Base-by-base conservation (phyloP, 441 rosid species). In the Pelargonium hybrid region DNA sequence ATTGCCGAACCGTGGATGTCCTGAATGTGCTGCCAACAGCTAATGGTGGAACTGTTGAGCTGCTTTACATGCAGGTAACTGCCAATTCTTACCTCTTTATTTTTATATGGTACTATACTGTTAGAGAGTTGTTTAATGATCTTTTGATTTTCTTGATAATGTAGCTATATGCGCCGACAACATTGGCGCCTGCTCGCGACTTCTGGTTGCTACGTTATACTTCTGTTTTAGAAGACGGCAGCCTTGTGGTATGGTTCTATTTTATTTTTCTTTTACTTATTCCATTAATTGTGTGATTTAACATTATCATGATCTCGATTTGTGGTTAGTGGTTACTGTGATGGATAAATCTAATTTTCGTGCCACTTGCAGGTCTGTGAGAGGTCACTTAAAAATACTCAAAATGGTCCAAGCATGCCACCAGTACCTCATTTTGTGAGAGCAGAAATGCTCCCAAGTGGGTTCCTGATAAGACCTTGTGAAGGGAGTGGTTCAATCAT, bases 401-500 rank as follows among this genome's bases (percentile, higher is more conserved):
- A 97, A 68, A 87, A 97, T 67, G 97, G 96, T 43, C 98, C 95
- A 59, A 87, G 79, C 74, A 74, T 91, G 59, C 86, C 88, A 14
- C 82, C 94, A 47, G 88, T 93, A 71, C 75, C 90, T 73, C 98
- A 92, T 81, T 92, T 92, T 77, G 95, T 94, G 72, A 90, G 99
- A 77, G 99, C 90, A 25, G 99, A 92, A 82, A 83, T 88, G 90
- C 94, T 89, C 70, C 94, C 99, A 11, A 87, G 98, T 78, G 99
- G 99, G 8, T 92, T 89, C 79, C 74, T 94, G 79, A 92, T 94
- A 70, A 87, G 99, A 17, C 96, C 98, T 1, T 92, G 99, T 76
- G 99, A 94, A 9, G 98, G 98, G 73, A 97, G 98, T 50, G 99
- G 99, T 69, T 94, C 99, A 7, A 92, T 94, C 74, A 90, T 94